Conservation (phyloP, 257 asterid genomes). For the Handroanthus guayacan region DNA sequence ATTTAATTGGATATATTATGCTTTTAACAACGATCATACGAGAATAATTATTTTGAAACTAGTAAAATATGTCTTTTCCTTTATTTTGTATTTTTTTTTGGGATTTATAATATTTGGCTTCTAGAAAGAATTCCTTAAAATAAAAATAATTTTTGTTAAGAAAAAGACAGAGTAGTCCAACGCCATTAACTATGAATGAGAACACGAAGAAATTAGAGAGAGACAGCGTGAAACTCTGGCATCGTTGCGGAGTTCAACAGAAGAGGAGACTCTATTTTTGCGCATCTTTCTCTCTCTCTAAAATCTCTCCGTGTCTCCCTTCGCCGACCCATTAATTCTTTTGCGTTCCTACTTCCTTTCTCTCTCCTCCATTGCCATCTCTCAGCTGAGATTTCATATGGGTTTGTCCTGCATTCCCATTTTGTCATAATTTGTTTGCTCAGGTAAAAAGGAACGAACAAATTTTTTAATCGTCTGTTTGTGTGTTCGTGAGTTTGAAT, state of each 20-base stretch:
- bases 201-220: slow-evolving; percentile 33
- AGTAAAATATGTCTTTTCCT: not conserved
- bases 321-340: slow-evolving; percentile 37
- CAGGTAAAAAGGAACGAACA: slow-evolving; percentile 42
- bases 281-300: slow-evolving; percentile 40
- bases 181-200: not conserved
- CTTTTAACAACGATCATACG: too few species aligned
- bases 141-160: not conserved
- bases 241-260: slow-evolving; percentile 46
- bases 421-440: slow-evolving; percentile 30
- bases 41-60: not conserved
- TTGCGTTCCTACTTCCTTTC: slow-evolving; percentile 36
- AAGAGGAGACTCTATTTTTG: slow-evolving; percentile 41
- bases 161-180: not conserved
- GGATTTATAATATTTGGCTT: not conserved
- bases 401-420: slow-evolving; percentile 43
- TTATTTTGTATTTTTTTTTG: not conserved
- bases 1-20: not conserved
- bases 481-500: not conserved
- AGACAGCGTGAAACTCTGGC: slow-evolving; percentile 50
- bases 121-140: not conserved
- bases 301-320: slow-evolving; percentile 43
- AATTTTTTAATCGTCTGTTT: not conserved
- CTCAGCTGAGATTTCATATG: slow-evolving; percentile 57
- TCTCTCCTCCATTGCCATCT: slow-evolving; percentile 56